Conservation (phyloP, 208 protist species). For the Trypanosomatidae sp. region DNA sequence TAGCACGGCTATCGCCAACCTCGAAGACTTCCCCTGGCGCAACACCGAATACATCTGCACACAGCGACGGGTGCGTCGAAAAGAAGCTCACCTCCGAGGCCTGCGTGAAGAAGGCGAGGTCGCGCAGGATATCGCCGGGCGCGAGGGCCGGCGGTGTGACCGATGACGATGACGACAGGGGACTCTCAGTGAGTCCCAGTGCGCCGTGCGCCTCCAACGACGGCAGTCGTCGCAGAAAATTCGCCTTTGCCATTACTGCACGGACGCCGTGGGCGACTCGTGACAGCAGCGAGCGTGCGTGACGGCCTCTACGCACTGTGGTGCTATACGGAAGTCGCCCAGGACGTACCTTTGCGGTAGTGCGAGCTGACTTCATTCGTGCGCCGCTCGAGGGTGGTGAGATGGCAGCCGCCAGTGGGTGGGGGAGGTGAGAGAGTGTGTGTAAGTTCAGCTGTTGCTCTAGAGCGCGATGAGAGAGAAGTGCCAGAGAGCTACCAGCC, state of each 20-base stretch:
- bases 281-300: constrained; percentile 6
- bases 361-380: constrained; percentile 1
- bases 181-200: neutral
- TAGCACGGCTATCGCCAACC: constrained; percentile 25
- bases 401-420: neutral
- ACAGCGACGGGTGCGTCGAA: constrained; percentile 59
- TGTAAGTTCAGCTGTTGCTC: neutral
- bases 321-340: constrained; percentile 16
- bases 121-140: constrained; percentile 63
- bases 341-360: constrained; percentile 4
- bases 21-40: constrained; percentile 55
- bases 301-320: neutral
- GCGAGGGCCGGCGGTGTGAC: constrained; percentile 8
- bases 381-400: neutral
- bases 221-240: neutral
- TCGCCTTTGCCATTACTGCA: neutral
- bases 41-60: constrained; percentile 63
- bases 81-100: constrained; percentile 58
- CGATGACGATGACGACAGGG: neutral
- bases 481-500: neutral
- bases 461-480: neutral
- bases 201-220: neutral
- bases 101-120: constrained; percentile 64
- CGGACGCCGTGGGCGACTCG: constrained; percentile 14
- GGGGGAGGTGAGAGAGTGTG: neutral